Evolutionary conservation across 352 stramenopile species (phyloP), one percentile per base, ranked within the genome.

Genomic region (Phytophthora nicotianae): DNA sequence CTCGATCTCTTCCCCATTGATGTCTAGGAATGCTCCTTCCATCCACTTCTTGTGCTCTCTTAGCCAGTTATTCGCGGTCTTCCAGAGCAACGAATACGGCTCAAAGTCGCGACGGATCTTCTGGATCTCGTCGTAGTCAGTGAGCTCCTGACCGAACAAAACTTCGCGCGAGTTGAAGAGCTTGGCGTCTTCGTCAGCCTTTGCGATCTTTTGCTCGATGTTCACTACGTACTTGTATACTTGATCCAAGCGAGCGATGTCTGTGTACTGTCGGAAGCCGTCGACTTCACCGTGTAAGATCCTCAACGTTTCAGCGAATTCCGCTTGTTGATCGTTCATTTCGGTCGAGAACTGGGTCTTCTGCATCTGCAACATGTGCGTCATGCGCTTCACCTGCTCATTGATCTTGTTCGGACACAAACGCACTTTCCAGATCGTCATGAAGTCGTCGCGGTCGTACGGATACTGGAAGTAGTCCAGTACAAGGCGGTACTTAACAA

Each of bases 81-180:
- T 95, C 95, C 95, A 98, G 3, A 98, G 68, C 38, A 95, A 82
- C n/a, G 89, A 95, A 63, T 97, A 98, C 6, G 95, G 93, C 50
- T 98, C 94, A 65, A 98, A 98, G 29, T 93, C 78, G 24, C 97
- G 94, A 0, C 81, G 74, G 43, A 98, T 92, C 42, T 95, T 91
- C 38, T 88, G 75, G 19, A 98, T 86, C 52, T 95, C 76, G 40
- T 92, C 80, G 52, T 98, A 98, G 57, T 98, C 90, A 3, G 93
- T 97, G n/a, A 95, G 65, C 20, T 96, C 82, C 19, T 90, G 77
- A 7, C 78, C 85, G 23, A 98, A 98, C 5, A 98, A 67, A 7
- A 69, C 68, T 65, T 98, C 95, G 14, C 95, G 87, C 3, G 87
- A 96, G 58, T 98, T 98, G 62, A 98, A 98, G 1, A 96, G 62